phyloP scores from a whole-genome alignment of 805 yeast species.

The Metschnikowia borealis region DNA sequence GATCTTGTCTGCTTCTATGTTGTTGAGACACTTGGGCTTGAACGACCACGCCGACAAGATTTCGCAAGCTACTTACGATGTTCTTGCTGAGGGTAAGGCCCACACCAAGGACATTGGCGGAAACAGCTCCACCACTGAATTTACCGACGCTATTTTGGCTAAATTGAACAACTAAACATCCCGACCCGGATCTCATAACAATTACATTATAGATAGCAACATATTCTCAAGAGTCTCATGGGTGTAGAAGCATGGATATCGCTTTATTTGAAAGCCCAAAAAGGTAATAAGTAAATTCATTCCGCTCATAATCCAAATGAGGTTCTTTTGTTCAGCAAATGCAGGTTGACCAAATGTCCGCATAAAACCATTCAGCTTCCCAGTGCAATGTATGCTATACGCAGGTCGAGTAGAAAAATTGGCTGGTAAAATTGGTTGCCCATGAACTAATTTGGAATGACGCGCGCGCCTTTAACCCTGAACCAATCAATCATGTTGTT shows the following conservation, averaged over 20 bases:
- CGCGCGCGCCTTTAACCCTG: no score
- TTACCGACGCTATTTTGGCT: conserved; percentile 83
- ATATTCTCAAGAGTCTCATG: conserved; percentile 2
- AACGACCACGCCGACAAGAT: conserved; percentile 81
- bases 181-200: background rate
- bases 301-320: background rate
- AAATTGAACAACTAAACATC: conserved; percentile 44
- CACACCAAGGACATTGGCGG: conserved; percentile 95
- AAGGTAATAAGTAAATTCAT: no score
- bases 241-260: background rate
- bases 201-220: conserved; percentile 11
- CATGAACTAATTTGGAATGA: no score
- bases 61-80: conserved; percentile 83
- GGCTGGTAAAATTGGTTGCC: background rate
- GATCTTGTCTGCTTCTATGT: conserved; percentile 85
- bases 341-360: no score
- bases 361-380: no score
- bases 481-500: no score
- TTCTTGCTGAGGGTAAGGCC: conserved; percentile 80
- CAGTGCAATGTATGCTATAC: no score
- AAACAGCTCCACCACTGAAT: conserved; percentile 81
- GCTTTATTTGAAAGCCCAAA: no score
- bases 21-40: conserved; percentile 93
- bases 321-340: no score
- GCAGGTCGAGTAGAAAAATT: no score